Evolutionary conservation across 257 asterid genomes (phyloP).

Genomic region (Gardenia jasminoides): DNA sequence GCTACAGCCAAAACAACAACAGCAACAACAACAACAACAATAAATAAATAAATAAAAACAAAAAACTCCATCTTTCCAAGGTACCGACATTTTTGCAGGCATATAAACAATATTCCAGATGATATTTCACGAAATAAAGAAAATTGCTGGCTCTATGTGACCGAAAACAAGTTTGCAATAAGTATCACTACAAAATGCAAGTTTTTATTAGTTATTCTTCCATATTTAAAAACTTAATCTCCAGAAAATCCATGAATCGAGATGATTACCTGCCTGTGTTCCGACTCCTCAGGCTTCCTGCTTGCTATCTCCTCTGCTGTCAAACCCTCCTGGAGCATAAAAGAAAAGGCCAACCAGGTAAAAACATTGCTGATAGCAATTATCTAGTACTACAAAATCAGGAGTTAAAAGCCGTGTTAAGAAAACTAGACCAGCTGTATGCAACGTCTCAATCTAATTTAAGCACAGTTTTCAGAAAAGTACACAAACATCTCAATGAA

Average conservation of each 20-base stretch:
- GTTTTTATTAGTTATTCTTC: not conserved
- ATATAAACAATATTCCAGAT: not conserved
- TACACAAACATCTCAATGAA: no score
- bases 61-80: no score
- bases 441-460: no score
- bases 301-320: slow-evolving; percentile 78
- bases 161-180: not conserved
- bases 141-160: not conserved
- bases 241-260: not conserved
- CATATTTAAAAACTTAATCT: not conserved
- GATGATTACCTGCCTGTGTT: slow-evolving; percentile 55
- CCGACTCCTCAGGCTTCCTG: slow-evolving; percentile 72
- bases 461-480: no score
- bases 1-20: no score
- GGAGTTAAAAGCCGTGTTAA: not conserved
- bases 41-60: no score
- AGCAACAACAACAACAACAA: no score
- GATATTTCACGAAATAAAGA: not conserved
- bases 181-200: no score
- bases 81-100: not conserved
- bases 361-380: not conserved
- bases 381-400: not conserved
- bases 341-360: not conserved
- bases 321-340: slow-evolving; percentile 65
- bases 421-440: not conserved